Evolutionary conservation across 2,329 filamentous ascomycete species (phyloP).

Genomic region (Beauveria brongniartii): DNA sequence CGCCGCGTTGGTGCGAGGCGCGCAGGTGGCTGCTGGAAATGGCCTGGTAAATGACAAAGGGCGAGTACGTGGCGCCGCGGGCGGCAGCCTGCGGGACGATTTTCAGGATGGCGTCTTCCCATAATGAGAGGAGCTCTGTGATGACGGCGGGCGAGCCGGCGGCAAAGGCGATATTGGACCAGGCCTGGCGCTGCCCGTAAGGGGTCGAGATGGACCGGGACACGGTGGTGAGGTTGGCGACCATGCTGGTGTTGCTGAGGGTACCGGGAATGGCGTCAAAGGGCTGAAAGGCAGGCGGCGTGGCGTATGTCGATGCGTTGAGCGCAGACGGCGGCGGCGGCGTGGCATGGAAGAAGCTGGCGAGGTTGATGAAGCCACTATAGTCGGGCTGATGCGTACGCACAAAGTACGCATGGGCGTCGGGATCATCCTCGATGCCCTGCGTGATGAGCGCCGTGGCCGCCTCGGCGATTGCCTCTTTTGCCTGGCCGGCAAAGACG

Average conservation of each 20-base stretch:
- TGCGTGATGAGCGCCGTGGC: slow-evolving; percentile 13
- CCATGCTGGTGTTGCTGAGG: slow-evolving; percentile 16
- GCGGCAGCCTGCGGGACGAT: slow-evolving; percentile 12
- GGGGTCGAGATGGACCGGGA: slow-evolving; percentile 18
- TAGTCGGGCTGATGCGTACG: slow-evolving; percentile 6
- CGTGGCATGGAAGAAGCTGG: slow-evolving; percentile 14
- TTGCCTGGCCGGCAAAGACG: slow-evolving; percentile 13
- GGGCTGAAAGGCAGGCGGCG: slow-evolving; percentile 17
- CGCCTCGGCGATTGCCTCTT: slow-evolving; percentile 13
- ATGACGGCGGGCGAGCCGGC: slow-evolving; percentile 19
- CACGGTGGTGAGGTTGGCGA: slow-evolving; percentile 20
- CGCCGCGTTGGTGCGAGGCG: slow-evolving; percentile 27
- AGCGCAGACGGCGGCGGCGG: slow-evolving; percentile 1
- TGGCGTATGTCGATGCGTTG: background rate
- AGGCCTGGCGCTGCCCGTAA: slow-evolving; percentile 21
- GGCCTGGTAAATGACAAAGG: slow-evolving; percentile 28
- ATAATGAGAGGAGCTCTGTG: slow-evolving; percentile 20
- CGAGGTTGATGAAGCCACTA: slow-evolving; percentile 10
- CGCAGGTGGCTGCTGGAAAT: slow-evolving; percentile 27
- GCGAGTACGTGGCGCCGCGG: slow-evolving; percentile 14
- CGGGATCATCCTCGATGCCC: slow-evolving; percentile 14
- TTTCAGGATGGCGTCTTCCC: slow-evolving; percentile 14
- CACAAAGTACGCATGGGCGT: slow-evolving; percentile 18
- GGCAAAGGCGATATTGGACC: slow-evolving; percentile 22
- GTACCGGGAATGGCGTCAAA: slow-evolving; percentile 17